Conservation (phyloP, 2,329 filamentous ascomycete species). For the Diaporthe aspalathi region DNA sequence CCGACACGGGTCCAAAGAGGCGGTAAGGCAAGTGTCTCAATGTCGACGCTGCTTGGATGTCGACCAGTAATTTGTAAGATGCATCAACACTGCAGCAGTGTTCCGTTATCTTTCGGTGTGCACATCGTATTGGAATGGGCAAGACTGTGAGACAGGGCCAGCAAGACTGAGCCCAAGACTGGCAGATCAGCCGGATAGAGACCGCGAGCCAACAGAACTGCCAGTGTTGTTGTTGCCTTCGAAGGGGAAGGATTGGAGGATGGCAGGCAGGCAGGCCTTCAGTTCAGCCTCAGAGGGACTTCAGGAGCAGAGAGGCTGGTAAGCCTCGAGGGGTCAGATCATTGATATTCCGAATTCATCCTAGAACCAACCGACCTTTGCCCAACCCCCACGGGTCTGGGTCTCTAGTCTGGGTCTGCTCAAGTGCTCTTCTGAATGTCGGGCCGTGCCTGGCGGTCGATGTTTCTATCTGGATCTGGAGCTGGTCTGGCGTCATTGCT, state of each 20-base stretch:
- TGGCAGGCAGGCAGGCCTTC: background rate
- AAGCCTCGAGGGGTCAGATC: slow-evolving; percentile 17
- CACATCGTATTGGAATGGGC: background rate
- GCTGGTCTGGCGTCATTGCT: background rate
- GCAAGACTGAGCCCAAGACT: too few species aligned
- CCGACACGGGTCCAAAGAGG: slow-evolving; percentile 32
- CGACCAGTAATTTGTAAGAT: too few species aligned
- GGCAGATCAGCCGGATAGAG: too few species aligned
- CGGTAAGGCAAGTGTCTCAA: slow-evolving; percentile 13
- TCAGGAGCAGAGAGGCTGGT: background rate
- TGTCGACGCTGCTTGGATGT: background rate
- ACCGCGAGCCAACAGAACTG: background rate
- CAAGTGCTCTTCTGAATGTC: slow-evolving; percentile 20
- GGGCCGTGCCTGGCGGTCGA: slow-evolving; percentile 7
- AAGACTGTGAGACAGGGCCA: background rate
- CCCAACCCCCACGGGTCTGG: slow-evolving; percentile 19
- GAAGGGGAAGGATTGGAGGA: slow-evolving; percentile 11
- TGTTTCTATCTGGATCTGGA: background rate
- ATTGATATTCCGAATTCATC: slow-evolving; percentile 19
- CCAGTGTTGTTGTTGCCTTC: background rate
- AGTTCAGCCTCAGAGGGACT: slow-evolving; percentile 15
- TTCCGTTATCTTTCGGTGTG: slow-evolving; percentile 30
- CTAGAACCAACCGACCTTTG: too few species aligned
- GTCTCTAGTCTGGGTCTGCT: too few species aligned
- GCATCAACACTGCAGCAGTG: background rate